Evolutionary conservation across 1,284 basidiomycete genomes (phyloP), one percentile per base, ranked within the genome.

Genomic region (Coniferiporia weirii): DNA sequence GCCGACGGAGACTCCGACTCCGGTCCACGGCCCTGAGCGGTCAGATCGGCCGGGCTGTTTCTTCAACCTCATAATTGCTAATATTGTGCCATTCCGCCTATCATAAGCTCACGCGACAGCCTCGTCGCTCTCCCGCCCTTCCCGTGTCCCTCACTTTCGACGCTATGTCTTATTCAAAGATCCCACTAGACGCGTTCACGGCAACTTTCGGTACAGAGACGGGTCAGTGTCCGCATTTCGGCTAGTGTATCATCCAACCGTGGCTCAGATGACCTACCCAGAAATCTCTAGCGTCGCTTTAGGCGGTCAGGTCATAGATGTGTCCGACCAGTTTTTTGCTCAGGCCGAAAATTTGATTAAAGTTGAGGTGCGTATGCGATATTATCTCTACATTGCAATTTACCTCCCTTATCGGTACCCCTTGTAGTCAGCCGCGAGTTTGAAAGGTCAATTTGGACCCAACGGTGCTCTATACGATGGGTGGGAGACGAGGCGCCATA

Each of bases 261-360:
- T 45, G 36, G 48, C 45, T 12, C 19, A 43, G 12, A 19, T 46
- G 38, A 27, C 27, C 27, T 4, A 17, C 47, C 13, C 64, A 93
- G 97, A 99, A 73, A 81, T 98, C 22, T 98, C 96, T 17, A 93
- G 90, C 64, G 85, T 87, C 15, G 86, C 89, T 0, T 77, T 98
- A 12, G 96, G 94, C 22, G 94, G 87, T 10, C 72, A 79, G 58
- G 79, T 98, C 62, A 71, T 90, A 35, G 78, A 81, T 7, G 86
- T 90, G 57, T 97, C 93, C 4, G 96, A 99, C 72, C 95, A 99
- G 65, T 99, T 98, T 79, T 99, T 99, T 68, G 94, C 93, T 9
- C 84, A 87, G 64, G 93, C 91, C 0, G 81, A 76, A 61, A 89
- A 97, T 72, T 79, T 99, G 20, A 80, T 99, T 64, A 83, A 92